A percentile compares a stretch with the other conserved stretches of the same genome.
Evolutionary conservation across 2,329 filamentous ascomycete genomes (phyloP).

Genomic region (Zarea fungicola): DNA sequence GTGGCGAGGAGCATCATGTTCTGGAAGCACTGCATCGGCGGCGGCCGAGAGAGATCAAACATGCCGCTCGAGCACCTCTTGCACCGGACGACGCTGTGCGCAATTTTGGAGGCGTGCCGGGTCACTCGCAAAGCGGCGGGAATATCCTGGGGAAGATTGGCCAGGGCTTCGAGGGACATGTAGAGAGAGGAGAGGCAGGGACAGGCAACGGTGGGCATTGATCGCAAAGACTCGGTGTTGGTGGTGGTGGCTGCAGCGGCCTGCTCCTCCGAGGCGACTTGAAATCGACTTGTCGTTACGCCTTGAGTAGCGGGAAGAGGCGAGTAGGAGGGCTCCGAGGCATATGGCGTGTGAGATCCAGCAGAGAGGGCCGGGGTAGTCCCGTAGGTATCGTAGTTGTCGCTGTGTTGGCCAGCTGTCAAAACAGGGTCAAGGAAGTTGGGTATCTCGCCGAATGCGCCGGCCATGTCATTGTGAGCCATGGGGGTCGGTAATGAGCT

Average conservation of each 20-base stretch:
- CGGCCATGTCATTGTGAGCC: not conserved
- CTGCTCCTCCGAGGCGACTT: not conserved
- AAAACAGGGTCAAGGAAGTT: conserved; percentile 1
- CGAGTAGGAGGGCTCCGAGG: conserved; percentile 6
- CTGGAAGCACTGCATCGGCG: conserved; percentile 48
- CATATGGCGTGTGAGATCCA: conserved; percentile 5
- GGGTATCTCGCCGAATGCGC: not conserved
- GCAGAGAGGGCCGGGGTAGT: conserved; percentile 7
- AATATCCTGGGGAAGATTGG: conserved; percentile 40
- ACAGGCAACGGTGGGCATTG: conserved; percentile 33
- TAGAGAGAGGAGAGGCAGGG: conserved; percentile 46
- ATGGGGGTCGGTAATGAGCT: conserved; percentile 3
- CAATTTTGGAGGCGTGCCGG: conserved; percentile 42
- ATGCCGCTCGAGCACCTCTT: conserved; percentile 38
- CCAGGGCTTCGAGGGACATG: conserved; percentile 45
- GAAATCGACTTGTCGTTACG: too few relatives aligned
- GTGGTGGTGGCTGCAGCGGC: not conserved
- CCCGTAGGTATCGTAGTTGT: not conserved
- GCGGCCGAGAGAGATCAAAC: conserved; percentile 28
- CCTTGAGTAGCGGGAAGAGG: not conserved
- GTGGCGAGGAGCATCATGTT: conserved; percentile 55
- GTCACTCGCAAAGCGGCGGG: conserved; percentile 42
- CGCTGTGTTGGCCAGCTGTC: not conserved
- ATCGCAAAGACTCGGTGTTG: conserved; percentile 15
- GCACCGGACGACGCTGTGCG: conserved; percentile 49